Base-by-base conservation (phyloP, 2,329 filamentous ascomycete genomes). In the Rhytidhysteron rufulum region DNA sequence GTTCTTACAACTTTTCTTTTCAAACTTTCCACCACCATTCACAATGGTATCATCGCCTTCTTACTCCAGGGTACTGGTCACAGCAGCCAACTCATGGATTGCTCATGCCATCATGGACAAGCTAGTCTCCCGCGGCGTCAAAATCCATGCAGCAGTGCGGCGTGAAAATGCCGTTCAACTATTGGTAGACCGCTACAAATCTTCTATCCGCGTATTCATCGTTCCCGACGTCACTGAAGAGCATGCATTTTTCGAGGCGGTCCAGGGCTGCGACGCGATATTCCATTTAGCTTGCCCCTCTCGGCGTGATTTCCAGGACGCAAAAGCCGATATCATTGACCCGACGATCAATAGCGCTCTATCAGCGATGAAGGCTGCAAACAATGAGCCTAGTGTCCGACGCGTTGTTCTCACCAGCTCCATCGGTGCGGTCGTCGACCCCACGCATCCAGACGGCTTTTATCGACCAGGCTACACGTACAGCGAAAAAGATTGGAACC, bases 271-370 rank as follows among this genome's bases (percentile, higher is more conserved):
- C 2, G 67, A 72, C 15, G 68, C 55, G 0, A 59, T 74, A 0
- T 65, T 74, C 13, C 71, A 74, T 34, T 60, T 68, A 1, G 71
- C 72, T 5, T 73, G 68, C 41, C 70, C 70, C 1, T 68, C 72
- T 39, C 70, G 63, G 2, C 73, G 72, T 41, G 51, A 67, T 32
- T 66, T 64, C 2, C 65, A 53, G 13, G 54, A 73, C 44, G 72
- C 72, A 40, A 70, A 73, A 41, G 62, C 69, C 27, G 68, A 72
- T 31, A 56, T 75, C 0, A 59, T 75, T 3, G 40, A 62, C 4
- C 73, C 73, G 0, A 71, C 72, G 2, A 69, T 75, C 21, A 69
- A 71, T 30, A 71, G 72, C 2, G 68, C 72, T 2, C 60, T 55
- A 4, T 63, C 69, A 0, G 60, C 75, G 15, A 50, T 75, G 7